Base-by-base conservation (phyloP, 2,329 filamentous ascomycete genomes). In the Sarocladium oryzae region DNA sequence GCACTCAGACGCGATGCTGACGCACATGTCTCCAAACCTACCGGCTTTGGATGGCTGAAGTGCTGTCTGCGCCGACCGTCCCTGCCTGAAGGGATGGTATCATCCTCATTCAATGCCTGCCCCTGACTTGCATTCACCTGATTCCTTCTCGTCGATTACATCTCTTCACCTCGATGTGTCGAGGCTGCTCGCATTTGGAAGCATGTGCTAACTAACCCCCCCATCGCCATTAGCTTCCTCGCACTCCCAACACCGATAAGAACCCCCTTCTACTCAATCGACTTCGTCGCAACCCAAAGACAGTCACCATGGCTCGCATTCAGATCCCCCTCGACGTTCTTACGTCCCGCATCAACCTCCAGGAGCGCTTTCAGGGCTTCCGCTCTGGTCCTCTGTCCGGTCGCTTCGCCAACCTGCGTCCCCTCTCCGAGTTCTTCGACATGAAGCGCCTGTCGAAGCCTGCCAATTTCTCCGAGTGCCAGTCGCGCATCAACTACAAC, bases 401-500 rank as follows among this genome's bases (percentile, higher is more conserved):
- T 57, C 86, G 93, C 58, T 97, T 97, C 71, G 84, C 91, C 69
- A 97, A 96, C 73, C 79, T 99, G 65, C 87, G 85, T 55, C 92
- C 93, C 55, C 70, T 97, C 60, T 84, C 85, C 67, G 93, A 99
- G 72, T 99, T 99, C 73, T 79, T 96, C 69, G 91, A 97, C 71
- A 71, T 97, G 73, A 96, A 96, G 82, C 89, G 91, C 60, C 63
- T 99, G 52, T 95, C 89, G 58, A 99, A 97, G 76, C 93, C 93
- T 24, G 82, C 81, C 65, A 95, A 95, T 75, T 96, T 97, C 63
- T 76, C 75, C 58, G 91, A 96, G 70, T 83, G 89, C 57, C 92
- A 97, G 72, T 90, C 86, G 61, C 84, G 92, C 58, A 85, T 96
- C 74, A 95, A 95, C 78, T 96, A 96, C 84, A 99, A 99, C 72